Evolutionary conservation across 2,329 filamentous ascomycete genomes (phyloP).

Genomic region (Fragosphaeria purpurea): DNA sequence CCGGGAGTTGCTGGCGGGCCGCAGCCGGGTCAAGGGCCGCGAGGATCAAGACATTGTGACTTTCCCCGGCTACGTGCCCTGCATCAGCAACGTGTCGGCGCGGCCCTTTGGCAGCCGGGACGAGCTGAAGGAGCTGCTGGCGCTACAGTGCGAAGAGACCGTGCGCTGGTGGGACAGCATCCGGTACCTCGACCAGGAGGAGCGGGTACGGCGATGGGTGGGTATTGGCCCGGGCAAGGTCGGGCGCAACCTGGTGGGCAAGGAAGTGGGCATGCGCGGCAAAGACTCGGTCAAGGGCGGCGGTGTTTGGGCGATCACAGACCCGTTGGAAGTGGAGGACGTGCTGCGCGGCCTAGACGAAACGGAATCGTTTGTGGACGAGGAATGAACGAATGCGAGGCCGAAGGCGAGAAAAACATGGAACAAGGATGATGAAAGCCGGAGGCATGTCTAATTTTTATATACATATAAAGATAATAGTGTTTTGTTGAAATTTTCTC

Average conservation of each 20-base stretch:
- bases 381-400: not conserved
- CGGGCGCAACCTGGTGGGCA: constrained; percentile 83
- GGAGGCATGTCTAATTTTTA: too few species aligned
- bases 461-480: too few species aligned
- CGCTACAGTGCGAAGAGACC: constrained; percentile 79
- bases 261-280: constrained; percentile 81
- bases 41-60: constrained; percentile 55
- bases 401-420: not conserved
- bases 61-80: constrained; percentile 66
- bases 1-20: constrained; percentile 53
- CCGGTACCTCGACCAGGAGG: constrained; percentile 74
- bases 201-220: constrained; percentile 74
- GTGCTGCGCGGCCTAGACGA: constrained; percentile 55
- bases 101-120: constrained; percentile 63
- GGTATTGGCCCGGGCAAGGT: constrained; percentile 92
- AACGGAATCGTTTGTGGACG: constrained; percentile 39
- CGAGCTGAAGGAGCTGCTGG: constrained; percentile 68
- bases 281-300: constrained; percentile 74
- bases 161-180: constrained; percentile 94
- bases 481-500: too few species aligned
- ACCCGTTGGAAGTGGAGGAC: constrained; percentile 66
- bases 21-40: constrained; percentile 42
- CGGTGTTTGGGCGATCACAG: constrained; percentile 84
- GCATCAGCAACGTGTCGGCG: constrained; percentile 79
- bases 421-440: not conserved